phyloP scores from a whole-genome alignment of 2,329 filamentous ascomycete species.

The Cercospora canescens region DNA sequence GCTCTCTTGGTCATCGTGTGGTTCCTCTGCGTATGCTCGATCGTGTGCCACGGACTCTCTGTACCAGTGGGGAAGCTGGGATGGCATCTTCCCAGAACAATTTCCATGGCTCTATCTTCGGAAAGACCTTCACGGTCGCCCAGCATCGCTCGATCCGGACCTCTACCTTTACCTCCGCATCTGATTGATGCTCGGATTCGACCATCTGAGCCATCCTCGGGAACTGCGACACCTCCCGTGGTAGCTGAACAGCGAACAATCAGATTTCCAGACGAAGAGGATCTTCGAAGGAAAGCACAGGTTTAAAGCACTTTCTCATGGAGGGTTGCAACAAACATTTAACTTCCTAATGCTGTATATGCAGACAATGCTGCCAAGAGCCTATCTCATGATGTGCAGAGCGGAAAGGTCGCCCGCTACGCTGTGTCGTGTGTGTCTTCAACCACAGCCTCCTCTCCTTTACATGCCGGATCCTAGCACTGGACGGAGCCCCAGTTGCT shows the following conservation, averaged over 20 bases:
- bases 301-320: no score
- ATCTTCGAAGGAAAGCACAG: background rate
- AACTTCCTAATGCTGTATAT: background rate
- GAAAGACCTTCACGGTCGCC: slow-evolving; percentile 33
- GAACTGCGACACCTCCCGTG: slow-evolving; percentile 9
- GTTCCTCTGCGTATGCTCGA: slow-evolving; percentile 81
- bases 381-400: background rate
- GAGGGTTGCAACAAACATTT: background rate
- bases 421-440: no score
- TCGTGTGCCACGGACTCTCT: slow-evolving; percentile 80
- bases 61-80: slow-evolving; percentile 73
- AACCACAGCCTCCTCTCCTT: no score
- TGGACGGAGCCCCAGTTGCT: no score
- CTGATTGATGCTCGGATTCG: background rate
- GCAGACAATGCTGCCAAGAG: background rate
- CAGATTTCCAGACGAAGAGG: slow-evolving; percentile 32
- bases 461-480: no score
- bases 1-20: slow-evolving; percentile 73
- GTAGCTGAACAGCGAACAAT: slow-evolving; percentile 32
- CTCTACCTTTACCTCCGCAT: background rate
- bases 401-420: no score
- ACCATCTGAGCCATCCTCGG: slow-evolving; percentile 7
- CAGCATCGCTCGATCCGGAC: slow-evolving; percentile 15
- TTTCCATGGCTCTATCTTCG: slow-evolving; percentile 56
- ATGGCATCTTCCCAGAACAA: slow-evolving; percentile 62